Evolutionary conservation across 768 basidiomycete species (phyloP).

Genomic region (Scleroderma citrinum): DNA sequence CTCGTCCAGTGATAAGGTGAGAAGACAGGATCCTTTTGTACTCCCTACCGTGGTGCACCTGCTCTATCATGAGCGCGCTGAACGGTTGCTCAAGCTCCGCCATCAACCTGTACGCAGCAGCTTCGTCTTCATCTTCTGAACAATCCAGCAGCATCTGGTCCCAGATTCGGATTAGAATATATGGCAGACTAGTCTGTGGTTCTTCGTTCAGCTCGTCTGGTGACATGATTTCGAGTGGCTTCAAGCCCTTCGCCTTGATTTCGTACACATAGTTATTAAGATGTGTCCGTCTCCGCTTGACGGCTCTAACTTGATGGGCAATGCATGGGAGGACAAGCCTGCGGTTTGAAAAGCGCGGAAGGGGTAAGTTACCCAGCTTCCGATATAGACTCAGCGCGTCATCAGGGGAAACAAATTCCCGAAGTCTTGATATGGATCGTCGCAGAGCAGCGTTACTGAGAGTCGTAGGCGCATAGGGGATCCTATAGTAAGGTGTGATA

Average conservation of each 20-base stretch:
- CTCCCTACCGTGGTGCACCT: too few relatives aligned
- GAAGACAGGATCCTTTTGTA: too few relatives aligned
- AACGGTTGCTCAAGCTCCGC: too few relatives aligned
- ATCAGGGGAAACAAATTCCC: background rate
- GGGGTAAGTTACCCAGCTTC: background rate
- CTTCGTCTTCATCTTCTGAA: background rate
- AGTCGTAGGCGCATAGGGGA: background rate
- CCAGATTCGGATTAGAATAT: background rate
- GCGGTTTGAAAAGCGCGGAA: background rate
- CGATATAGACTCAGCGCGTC: background rate
- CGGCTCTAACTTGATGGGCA: constrained; percentile 15
- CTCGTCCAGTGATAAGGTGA: too few relatives aligned
- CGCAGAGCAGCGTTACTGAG: background rate
- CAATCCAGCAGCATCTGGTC: background rate
- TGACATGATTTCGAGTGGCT: constrained; percentile 12
- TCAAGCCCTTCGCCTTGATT: constrained; percentile 15
- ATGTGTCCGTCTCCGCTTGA: constrained; percentile 2
- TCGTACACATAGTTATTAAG: constrained; percentile 9
- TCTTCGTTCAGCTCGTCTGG: constrained; percentile 6
- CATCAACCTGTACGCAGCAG: background rate
- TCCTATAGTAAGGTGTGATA: background rate
- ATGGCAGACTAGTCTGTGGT: background rate
- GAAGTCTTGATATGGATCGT: background rate
- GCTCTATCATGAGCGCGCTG: too few relatives aligned
- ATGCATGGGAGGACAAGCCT: constrained; percentile 2